Evolutionary conservation across 1,284 basidiomycete species (phyloP), one percentile per base, ranked within the genome.

Genomic region (Malassezia dermatis): DNA sequence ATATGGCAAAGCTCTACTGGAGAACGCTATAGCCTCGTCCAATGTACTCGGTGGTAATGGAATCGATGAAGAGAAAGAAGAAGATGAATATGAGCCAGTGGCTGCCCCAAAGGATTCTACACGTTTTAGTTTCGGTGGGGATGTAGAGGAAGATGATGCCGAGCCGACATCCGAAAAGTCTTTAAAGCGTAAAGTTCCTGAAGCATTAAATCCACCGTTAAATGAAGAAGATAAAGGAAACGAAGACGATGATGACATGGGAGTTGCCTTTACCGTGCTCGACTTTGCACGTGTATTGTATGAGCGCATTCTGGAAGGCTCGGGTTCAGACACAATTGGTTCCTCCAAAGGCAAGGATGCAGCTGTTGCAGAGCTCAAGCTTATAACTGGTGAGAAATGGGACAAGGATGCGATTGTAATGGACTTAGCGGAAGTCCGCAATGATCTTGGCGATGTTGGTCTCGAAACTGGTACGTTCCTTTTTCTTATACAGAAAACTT

Each of bases 361-460:
- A 3, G 19, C 34, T 23, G 43, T 42, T 8, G 50, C 53, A 11
- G 41, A 55, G 24, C 61, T 72, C 15, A 57, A 46, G 6, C 67
- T 66, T 8, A 48, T 71, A 10, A 59, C 70, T 2, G 66, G 61
- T 5, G 57, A 67, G 27, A 49, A 41, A 12, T 62, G 64, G 64
- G 32, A 51, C 49, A 53, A 60, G 26, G 44, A 44, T 4, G 51
- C 58, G 28, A 51, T 72, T 37, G 58, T 63, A 41, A 56, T 57
- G 8, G 66, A 70, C 34, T 58, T 73, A 10, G 69, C 67, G 10
- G 69, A 73, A 42, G 69, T 73, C n/a, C 56, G 67, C 39, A 71
- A 71, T 53, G 60, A 67, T 51, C 61, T 73, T n/a, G 71, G 66
- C 31, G 71, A 73, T 40, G 63, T 72, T 6, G 71, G 71, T 12